These are phyloP conservation scores for Scheffersomyces stambukii DNA, from an alignment of 1,139 yeast species.

Conservation along the genomic window DNA sequence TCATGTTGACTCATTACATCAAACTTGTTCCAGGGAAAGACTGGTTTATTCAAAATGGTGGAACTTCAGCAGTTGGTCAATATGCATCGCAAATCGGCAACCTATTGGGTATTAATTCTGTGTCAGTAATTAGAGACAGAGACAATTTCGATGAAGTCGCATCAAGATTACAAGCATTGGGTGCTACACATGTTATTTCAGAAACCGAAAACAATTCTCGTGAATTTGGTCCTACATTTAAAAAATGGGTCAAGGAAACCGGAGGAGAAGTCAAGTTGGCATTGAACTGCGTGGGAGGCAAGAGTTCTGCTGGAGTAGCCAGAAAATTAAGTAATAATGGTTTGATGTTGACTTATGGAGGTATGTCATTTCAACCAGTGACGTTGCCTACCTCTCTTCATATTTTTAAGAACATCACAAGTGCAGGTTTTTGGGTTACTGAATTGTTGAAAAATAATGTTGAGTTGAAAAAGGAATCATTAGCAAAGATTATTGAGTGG, in stretches of 20 bases:
- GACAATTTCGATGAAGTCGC: constrained; percentile 64
- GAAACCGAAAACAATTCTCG: constrained; percentile 76
- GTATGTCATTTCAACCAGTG: constrained; percentile 96
- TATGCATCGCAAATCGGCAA: constrained; percentile 86
- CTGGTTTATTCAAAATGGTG: constrained; percentile 96
- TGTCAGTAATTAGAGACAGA: constrained; percentile 85
- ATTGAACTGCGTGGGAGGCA: constrained; percentile 91
- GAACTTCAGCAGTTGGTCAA: constrained; percentile 94
- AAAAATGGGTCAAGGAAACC: constrained; percentile 58
- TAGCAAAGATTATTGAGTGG: constrained; percentile 59
- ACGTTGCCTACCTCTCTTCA: constrained; percentile 81
- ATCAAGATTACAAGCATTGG: constrained; percentile 53
- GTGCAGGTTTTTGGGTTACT: constrained; percentile 94
- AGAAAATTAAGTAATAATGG: constrained; percentile 69
- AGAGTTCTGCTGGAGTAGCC: constrained; percentile 74
- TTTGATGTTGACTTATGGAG: constrained; percentile 88
- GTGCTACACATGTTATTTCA: constrained; percentile 88
- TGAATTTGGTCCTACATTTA: constrained; percentile 56
- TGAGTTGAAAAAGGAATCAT: constrained; percentile 55
- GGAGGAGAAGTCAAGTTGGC: constrained; percentile 65
- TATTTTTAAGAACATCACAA: constrained; percentile 82
- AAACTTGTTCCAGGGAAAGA: constrained; percentile 63
- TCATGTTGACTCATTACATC: constrained; percentile 73
- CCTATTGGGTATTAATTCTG: constrained; percentile 72
- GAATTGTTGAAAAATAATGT: constrained; percentile 65